phyloP scores from a whole-genome alignment of 108 stramenopile species.

The Cyclotella baltica region DNA sequence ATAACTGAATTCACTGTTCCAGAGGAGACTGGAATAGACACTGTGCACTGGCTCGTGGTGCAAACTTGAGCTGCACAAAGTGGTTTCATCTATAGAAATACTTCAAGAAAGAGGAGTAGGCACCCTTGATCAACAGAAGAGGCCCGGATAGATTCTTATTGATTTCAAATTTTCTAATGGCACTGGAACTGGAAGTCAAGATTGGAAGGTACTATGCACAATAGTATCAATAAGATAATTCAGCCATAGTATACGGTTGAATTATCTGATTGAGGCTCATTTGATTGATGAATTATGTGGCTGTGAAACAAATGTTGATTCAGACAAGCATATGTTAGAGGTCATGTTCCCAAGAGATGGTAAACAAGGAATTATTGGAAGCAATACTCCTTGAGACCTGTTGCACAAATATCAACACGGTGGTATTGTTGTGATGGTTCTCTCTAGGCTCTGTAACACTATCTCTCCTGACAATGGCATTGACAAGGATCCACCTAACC shows the following conservation, averaged over 20 bases:
- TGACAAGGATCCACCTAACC: background rate
- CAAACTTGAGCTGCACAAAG: too few species aligned
- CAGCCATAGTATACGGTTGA: too few species aligned
- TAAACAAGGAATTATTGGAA: background rate
- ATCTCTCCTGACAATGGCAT: background rate
- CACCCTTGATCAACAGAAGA: background rate
- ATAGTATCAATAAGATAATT: too few species aligned
- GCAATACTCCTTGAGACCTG: background rate
- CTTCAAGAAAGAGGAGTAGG: background rate
- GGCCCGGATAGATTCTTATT: background rate
- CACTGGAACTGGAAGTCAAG: background rate
- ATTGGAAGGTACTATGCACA: constrained; percentile 11
- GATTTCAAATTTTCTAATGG: constrained; percentile 9
- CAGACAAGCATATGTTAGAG: background rate
- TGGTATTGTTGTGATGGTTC: background rate
- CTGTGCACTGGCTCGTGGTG: too few species aligned
- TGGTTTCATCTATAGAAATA: background rate
- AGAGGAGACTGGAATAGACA: too few species aligned
- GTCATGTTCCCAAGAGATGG: background rate
- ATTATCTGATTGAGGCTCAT: background rate
- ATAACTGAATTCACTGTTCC: background rate
- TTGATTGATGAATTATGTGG: background rate
- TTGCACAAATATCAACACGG: background rate
- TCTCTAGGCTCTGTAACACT: background rate
- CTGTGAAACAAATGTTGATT: background rate